Evolutionary conservation across 208 protist genomes (phyloP), one percentile per base, ranked within the genome.

Genomic region (Vickermania spadyakhi): DNA sequence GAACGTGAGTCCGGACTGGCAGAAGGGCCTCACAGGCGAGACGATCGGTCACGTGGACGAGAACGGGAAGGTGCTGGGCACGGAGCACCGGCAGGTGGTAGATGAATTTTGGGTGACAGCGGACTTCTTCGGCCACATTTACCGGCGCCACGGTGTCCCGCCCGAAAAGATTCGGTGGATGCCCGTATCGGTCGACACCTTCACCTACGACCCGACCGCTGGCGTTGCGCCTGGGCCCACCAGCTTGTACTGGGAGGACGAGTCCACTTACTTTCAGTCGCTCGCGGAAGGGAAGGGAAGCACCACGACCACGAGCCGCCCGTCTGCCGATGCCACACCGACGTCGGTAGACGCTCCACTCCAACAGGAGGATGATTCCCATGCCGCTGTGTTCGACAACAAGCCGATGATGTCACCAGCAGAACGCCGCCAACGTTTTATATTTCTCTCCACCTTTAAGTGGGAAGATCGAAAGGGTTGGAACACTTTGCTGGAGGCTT

Each of bases 361-460:
- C 36, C 36, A 45, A 45, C 11, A 18, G 11, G 7, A 7, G 11
- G 36, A 45, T 18, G 36, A 7, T 45, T n/a, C 11, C 36, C 11
- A 18, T 7, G 18, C 31, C 58, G 58, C 22, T 59, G 23, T 0
- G 14, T 69, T 59, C 56, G 68, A 74, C 42, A 77, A 58, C 54
- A 26, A 49, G 42, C 73, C 73, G 2, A 13, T 61, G 1, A 61
- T 79, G 42, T 49, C 64, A 7, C 30, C 54, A 22, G 60, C 31
- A 42, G 52, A 70, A 29, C 60, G 63, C 21, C 5, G 60, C 18
- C 22, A 28, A 25, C 65, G 68, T 31, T 81, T 73, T 61, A 52
- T 72, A 4, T 87, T 90, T 56, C 68, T 87, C n/a, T 57, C 68
- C 1, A 70, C 74, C 25, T 84, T 90, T 56, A 90, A 87, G 66